Percentiles rank a stretch among this genome's conserved stretches.
Conservation (phyloP, 1,284 basidiomycete species). For the Cryptococcus jaspeensis region DNA sequence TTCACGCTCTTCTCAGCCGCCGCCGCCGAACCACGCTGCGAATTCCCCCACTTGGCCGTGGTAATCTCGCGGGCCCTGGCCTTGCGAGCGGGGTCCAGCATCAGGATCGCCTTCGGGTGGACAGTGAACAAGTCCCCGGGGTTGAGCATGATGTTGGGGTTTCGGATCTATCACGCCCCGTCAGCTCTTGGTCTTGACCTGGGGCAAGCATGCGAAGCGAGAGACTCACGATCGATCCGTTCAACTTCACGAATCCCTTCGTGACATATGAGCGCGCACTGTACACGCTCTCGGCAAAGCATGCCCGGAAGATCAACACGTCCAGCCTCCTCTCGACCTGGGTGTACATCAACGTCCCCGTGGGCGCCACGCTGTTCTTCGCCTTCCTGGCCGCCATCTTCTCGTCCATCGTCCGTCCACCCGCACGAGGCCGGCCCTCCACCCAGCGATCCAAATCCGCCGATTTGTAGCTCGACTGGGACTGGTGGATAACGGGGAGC, state of each 20-base stretch:
- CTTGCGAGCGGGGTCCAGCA: slow-evolving; percentile 55
- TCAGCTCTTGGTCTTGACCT: not conserved
- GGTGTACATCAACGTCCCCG: slow-evolving; percentile 85
- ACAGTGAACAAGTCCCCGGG: slow-evolving; percentile 94
- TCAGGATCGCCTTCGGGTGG: slow-evolving; percentile 74
- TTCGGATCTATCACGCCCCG: slow-evolving; percentile 60
- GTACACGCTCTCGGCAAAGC: slow-evolving; percentile 87
- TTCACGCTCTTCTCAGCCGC: slow-evolving; percentile 14
- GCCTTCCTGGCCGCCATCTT: slow-evolving; percentile 58
- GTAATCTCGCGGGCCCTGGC: slow-evolving; percentile 8
- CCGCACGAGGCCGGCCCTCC: slow-evolving; percentile 46
- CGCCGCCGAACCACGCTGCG: slow-evolving; percentile 19
- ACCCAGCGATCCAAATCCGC: slow-evolving; percentile 60
- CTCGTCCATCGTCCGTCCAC: slow-evolving; percentile 48
- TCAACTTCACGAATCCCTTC: slow-evolving; percentile 83
- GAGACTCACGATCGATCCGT: slow-evolving; percentile 79
- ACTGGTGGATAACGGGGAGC: slow-evolving; percentile 78
- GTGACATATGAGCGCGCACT: slow-evolving; percentile 82
- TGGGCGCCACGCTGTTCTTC: slow-evolving; percentile 61
- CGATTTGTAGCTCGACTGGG: not conserved
- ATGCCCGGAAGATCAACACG: slow-evolving; percentile 85
- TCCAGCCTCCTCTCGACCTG: slow-evolving; percentile 95
- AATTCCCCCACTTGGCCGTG: not conserved
- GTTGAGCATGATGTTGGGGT: slow-evolving; percentile 85
- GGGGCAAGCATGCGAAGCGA: not conserved